Conservation (phyloP, 495 filamentous ascomycete species). For the Penicillium riverlandense region DNA sequence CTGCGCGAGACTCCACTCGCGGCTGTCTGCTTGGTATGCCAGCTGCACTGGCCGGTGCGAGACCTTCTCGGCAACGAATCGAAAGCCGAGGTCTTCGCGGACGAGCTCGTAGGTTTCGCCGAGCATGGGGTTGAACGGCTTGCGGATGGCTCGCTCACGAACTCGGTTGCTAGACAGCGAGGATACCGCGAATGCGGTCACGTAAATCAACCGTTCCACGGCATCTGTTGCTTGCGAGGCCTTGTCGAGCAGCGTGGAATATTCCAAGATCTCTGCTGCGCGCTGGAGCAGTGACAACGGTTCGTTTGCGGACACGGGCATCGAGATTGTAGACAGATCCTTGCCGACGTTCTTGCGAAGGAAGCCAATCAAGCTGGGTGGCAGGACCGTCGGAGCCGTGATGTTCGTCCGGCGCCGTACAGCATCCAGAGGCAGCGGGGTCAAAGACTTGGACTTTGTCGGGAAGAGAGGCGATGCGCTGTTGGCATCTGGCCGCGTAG, state of each 20-base stretch:
- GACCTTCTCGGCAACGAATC: slow-evolving; percentile 89
- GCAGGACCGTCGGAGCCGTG: slow-evolving; percentile 60
- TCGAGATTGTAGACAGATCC: slow-evolving; percentile 89
- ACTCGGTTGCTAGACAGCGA: slow-evolving; percentile 70
- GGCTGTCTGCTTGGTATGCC: slow-evolving; percentile 84
- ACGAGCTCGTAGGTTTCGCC: slow-evolving; percentile 95
- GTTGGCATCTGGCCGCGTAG: slow-evolving; percentile 13
- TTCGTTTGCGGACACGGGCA: slow-evolving; percentile 96
- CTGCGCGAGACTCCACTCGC: slow-evolving; percentile 78
- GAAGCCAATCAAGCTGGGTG: slow-evolving; percentile 88
- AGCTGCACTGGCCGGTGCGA: slow-evolving; percentile 85
- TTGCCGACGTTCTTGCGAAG: slow-evolving; percentile 97
- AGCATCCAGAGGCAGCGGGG: slow-evolving; percentile 65
- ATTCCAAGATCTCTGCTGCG: slow-evolving; percentile 82
- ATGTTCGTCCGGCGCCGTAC: slow-evolving; percentile 67
- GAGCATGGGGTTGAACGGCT: slow-evolving; percentile 96
- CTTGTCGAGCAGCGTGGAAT: slow-evolving; percentile 72
- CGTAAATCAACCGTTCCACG: slow-evolving; percentile 67
- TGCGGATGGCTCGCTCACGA: slow-evolving; percentile 87
- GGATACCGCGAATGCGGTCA: slow-evolving; percentile 87
- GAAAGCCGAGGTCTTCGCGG: slow-evolving; percentile 80
- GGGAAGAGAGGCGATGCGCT: slow-evolving; percentile 59
- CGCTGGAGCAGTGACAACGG: slow-evolving; percentile 84
- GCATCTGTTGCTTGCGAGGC: slow-evolving; percentile 52
- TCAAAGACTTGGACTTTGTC: slow-evolving; percentile 60